Evolutionary conservation across 2,329 filamentous ascomycete genomes (phyloP), one percentile per base, ranked within the genome.

Genomic region (Tolypocladium paradoxum): DNA sequence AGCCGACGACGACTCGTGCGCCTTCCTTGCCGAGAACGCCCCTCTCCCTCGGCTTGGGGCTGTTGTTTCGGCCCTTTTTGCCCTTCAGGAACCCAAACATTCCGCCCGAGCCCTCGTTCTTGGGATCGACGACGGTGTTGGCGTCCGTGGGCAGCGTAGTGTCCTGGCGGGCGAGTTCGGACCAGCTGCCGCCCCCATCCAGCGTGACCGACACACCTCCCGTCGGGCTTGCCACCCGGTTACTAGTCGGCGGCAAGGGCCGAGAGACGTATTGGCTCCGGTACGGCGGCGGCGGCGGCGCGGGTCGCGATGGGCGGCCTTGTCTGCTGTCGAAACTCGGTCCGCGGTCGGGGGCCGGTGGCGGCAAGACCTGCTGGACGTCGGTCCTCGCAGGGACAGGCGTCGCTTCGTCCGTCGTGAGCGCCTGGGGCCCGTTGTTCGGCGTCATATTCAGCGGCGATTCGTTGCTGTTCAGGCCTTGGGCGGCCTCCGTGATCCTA

Each of bases 1-100:
- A 87, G 61, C 82, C 84, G 64, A 92, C 86, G 53, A 92, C 81
- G 58, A 90, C 85, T 66, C 93, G 79, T 12, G 93, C 91, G 18
- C 93, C 93, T 68, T 97, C 91, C 66, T 97, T 97, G 54, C 93
- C 93, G 54, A 99, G 67, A 8, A 99, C 91, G 54, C 93, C 93
- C 53, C 90, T 82, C 72, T 97, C 91, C 68, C 90, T 92, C 29
- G 91, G 91, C 73, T 96, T 96, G 1, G 93, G 93, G 66, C 90
- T 96, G 69, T 90, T 84, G 53, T 90, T 90, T 57, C 91, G 79
- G 31, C 91, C 90, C 74, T 89, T 96, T 73, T 95, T 96, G 63
- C 91, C 79, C 58, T 82, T 88, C 56, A 97, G 76, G 68, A 99
- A 95, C 1, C 90, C 88, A 59, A 97, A 85, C 78, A 96, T 92